phyloP scores from a whole-genome alignment of 2,329 filamentous ascomycete genomes.

The Aspergillus sp. region DNA sequence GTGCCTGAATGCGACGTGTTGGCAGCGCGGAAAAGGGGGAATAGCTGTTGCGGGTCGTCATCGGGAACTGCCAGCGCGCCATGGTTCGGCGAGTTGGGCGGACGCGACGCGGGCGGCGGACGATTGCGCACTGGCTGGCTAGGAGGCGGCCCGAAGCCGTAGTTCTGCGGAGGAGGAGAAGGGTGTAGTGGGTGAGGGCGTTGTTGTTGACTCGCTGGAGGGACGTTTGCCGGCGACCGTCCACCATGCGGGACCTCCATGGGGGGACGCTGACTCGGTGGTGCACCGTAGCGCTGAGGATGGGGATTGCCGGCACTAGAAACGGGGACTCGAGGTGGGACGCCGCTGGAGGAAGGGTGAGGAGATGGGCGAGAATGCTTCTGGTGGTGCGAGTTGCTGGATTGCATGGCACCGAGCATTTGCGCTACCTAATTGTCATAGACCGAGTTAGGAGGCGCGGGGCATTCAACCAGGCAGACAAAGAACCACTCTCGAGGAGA shows the following conservation, averaged over 20 bases:
- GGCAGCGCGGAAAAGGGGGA: constrained; percentile 85
- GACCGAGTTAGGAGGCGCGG: constrained; percentile 10
- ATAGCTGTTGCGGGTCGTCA: constrained; percentile 62
- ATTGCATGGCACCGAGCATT: constrained; percentile 42
- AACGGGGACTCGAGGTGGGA: constrained; percentile 31
- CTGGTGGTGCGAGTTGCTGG: constrained; percentile 31
- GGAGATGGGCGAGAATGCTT: constrained; percentile 31
- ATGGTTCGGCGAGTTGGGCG: constrained; percentile 66
- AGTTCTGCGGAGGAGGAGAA: constrained; percentile 48
- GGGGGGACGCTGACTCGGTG: constrained; percentile 16
- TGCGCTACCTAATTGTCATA: constrained; percentile 44
- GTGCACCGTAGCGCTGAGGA: constrained; percentile 19
- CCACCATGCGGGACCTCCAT: constrained; percentile 18
- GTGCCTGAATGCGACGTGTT: constrained; percentile 77
- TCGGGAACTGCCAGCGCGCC: constrained; percentile 51
- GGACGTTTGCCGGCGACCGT: constrained; percentile 22
- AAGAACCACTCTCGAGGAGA: background rate
- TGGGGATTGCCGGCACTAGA: constrained; percentile 25
- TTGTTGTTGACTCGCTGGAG: constrained; percentile 30
- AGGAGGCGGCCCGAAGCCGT: constrained; percentile 54
- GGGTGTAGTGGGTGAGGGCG: constrained; percentile 43
- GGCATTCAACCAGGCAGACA: constrained; percentile 4
- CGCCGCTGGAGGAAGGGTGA: constrained; percentile 23
- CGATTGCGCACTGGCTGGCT: constrained; percentile 55
- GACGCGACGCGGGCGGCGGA: constrained; percentile 60